These are phyloP conservation scores for Candolleomyces efflorescens DNA, from an alignment of 768 basidiomycete genomes.

Conservation along the genomic window DNA sequence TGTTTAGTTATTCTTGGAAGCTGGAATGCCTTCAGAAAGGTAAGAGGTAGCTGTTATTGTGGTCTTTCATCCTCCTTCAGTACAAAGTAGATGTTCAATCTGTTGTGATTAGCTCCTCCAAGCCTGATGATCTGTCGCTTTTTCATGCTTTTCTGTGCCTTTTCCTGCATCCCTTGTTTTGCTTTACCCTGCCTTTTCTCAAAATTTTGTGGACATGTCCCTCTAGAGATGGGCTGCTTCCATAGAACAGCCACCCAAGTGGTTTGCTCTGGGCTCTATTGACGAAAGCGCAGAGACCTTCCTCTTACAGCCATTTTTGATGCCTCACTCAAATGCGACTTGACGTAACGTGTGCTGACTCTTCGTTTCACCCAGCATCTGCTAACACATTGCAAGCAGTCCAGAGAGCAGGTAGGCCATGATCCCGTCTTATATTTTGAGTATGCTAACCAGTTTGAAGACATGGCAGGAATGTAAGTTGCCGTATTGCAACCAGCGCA, in stretches of 20 bases:
- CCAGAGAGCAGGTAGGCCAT: background rate
- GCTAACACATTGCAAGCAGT: background rate
- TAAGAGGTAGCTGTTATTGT: slow-evolving; percentile 5
- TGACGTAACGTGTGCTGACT: background rate
- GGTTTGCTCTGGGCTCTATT: no score
- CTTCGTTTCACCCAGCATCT: background rate
- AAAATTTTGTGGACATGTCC: no score
- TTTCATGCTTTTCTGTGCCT: no score
- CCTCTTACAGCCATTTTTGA: background rate
- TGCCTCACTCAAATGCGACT: background rate
- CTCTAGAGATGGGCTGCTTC: no score
- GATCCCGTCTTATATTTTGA: background rate
- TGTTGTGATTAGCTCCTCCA: no score
- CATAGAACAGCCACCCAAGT: no score
- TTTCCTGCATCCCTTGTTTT: no score
- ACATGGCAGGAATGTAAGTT: slow-evolving; percentile 15
- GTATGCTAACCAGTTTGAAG: background rate
- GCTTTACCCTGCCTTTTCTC: no score
- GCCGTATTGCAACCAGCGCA: slow-evolving; percentile 17
- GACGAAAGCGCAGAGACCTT: background rate
- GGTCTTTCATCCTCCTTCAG: background rate
- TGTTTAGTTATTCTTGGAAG: slow-evolving; percentile 20
- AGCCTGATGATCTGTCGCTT: no score
- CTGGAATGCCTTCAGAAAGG: slow-evolving; percentile 26
- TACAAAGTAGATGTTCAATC: background rate